A percentile compares a stretch with the other conserved stretches of the same genome.
These are phyloP conservation scores for Boechera stricta DNA, from an alignment of 345 rosid species.

Conservation along the genomic window DNA sequence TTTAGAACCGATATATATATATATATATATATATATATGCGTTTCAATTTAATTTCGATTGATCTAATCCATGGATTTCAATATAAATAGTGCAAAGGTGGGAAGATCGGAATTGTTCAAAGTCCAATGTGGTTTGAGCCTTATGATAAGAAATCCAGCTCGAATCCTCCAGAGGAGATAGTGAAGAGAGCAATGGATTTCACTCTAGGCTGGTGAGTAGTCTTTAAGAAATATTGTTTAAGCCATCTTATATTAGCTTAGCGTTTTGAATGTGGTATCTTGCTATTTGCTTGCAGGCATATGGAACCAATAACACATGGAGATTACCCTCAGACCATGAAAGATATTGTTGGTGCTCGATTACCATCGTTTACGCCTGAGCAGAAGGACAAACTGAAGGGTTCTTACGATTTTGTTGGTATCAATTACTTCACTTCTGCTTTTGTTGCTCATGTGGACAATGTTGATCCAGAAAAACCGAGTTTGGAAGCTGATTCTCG, in stretches of 20 bases:
- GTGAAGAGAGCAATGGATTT: constrained; percentile 49
- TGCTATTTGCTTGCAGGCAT: constrained; percentile 40
- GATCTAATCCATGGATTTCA: constrained; percentile 9
- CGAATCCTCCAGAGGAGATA: constrained; percentile 31
- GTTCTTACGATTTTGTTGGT: constrained; percentile 46
- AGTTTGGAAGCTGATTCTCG: constrained; percentile 44
- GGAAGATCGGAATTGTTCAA: constrained; percentile 44
- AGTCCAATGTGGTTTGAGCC: constrained; percentile 48
- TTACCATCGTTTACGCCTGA: constrained; percentile 41
- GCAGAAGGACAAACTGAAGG: constrained; percentile 43
- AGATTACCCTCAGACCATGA: constrained; percentile 47
- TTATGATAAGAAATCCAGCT: constrained; percentile 36
- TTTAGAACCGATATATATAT: neutral
- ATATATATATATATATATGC: neutral
- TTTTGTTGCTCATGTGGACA: constrained; percentile 36
- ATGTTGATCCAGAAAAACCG: constrained; percentile 37
- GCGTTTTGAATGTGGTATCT: constrained; percentile 23
- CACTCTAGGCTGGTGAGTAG: constrained; percentile 49
- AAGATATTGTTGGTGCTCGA: constrained; percentile 37
- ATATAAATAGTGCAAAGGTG: constrained; percentile 40
- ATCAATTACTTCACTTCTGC: constrained; percentile 46
- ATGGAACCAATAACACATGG: constrained; percentile 43
- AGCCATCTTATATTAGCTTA: constrained; percentile 3
- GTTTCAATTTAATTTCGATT: neutral
- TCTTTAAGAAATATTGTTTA: neutral